phyloP scores from a whole-genome alignment of 495 filamentous ascomycete species.

The Ramalina peruviana region DNA sequence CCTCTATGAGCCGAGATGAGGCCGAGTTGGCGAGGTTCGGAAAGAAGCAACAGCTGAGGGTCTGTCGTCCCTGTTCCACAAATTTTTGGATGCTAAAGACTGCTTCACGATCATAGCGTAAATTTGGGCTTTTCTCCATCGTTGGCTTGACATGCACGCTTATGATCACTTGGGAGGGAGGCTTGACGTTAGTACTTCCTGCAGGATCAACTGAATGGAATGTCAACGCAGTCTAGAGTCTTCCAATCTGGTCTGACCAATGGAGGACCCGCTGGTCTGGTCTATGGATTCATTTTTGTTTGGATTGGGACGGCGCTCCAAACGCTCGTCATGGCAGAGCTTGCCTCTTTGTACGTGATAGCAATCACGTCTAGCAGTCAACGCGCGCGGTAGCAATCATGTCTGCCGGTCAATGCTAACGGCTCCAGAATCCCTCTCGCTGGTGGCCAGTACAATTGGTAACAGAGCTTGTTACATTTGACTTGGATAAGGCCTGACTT shows the following conservation, averaged over 20 bases:
- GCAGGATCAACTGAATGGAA: background rate
- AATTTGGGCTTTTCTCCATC: slow-evolving; percentile 24
- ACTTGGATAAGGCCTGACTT: too few species aligned
- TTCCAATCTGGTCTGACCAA: slow-evolving; percentile 18
- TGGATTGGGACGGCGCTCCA: slow-evolving; percentile 17
- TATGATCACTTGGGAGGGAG: slow-evolving; percentile 25
- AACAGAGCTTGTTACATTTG: too few species aligned
- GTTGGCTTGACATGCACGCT: slow-evolving; percentile 23
- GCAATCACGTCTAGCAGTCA: background rate
- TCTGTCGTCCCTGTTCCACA: background rate
- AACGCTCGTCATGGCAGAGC: slow-evolving; percentile 21
- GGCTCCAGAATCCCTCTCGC: slow-evolving; percentile 2
- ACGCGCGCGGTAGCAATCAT: background rate
- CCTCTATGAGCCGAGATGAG: background rate
- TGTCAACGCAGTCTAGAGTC: background rate
- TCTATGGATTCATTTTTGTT: slow-evolving; percentile 22
- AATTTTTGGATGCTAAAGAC: background rate
- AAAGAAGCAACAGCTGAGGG: background rate
- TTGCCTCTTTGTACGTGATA: slow-evolving; percentile 22
- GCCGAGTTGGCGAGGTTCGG: background rate
- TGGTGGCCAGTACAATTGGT: slow-evolving; percentile 24
- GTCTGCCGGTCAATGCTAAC: background rate
- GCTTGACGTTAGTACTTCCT: slow-evolving; percentile 12
- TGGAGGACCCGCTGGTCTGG: slow-evolving; percentile 20
- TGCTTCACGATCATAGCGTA: slow-evolving; percentile 13